Evolutionary conservation across 345 rosid genomes (phyloP).

Genomic region (Bruguiera gymnorhiza): DNA sequence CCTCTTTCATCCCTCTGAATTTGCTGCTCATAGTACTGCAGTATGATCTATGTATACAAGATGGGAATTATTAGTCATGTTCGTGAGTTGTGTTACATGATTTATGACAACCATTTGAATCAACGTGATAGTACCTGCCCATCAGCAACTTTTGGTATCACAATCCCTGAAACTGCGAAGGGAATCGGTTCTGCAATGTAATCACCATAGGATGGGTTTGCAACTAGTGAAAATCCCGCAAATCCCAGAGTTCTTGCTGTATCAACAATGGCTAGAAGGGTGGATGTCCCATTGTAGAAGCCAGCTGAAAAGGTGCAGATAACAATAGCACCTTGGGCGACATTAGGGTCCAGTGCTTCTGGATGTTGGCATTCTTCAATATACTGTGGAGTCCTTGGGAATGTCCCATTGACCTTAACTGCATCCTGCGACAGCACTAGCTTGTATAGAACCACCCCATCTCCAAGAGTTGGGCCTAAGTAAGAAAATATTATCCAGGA

Average conservation of each 20-base stretch:
- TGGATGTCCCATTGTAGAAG: slow-evolving; percentile 56
- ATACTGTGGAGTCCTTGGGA: slow-evolving; percentile 43
- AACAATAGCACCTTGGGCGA: slow-evolving; percentile 53
- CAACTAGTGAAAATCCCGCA: slow-evolving; percentile 58
- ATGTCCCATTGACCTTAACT: slow-evolving; percentile 36
- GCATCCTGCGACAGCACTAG: slow-evolving; percentile 73
- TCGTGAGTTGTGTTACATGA: background rate
- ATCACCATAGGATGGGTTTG: slow-evolving; percentile 61
- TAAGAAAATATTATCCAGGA: background rate
- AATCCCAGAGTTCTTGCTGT: slow-evolving; percentile 62
- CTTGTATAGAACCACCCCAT: slow-evolving; percentile 37
- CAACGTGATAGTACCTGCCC: slow-evolving; percentile 44
- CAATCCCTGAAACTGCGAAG: slow-evolving; percentile 47
- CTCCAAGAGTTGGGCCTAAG: slow-evolving; percentile 63
- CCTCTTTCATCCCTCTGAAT: slow-evolving; percentile 42
- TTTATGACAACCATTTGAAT: background rate
- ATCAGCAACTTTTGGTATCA: slow-evolving; percentile 57
- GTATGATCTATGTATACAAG: slow-evolving; percentile 37
- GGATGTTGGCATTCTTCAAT: slow-evolving; percentile 76
- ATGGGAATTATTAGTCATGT: background rate
- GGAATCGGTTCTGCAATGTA: slow-evolving; percentile 64
- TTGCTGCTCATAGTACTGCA: slow-evolving; percentile 57
- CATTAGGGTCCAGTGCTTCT: slow-evolving; percentile 48
- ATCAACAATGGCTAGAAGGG: slow-evolving; percentile 47
- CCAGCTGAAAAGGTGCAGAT: slow-evolving; percentile 75